These are phyloP conservation scores for Botrytis squamosa DNA, from an alignment of 2,329 filamentous ascomycete genomes.

Conservation along the genomic window DNA sequence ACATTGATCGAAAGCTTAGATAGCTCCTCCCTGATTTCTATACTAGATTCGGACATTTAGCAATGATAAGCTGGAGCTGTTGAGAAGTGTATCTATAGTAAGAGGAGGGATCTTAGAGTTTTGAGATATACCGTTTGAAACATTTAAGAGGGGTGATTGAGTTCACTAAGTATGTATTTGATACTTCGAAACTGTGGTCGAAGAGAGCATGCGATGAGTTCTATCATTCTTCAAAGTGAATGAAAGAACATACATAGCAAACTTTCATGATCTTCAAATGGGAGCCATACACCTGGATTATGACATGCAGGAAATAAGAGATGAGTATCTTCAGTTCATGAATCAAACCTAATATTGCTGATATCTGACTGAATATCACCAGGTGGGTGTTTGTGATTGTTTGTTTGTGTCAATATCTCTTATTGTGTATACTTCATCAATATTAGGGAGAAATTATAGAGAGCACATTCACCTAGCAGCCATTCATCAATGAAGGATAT, in stretches of 20 bases:
- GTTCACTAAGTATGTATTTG: neutral
- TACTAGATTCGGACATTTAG: neutral
- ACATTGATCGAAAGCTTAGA: neutral
- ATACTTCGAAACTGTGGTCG: accelerated
- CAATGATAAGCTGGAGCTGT: neutral
- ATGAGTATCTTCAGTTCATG: neutral
- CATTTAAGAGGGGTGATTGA: accelerated
- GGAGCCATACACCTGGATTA: neutral
- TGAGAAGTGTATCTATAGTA: accelerated
- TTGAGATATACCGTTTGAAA: neutral
- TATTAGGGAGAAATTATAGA: neutral
- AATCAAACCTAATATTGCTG: accelerated
- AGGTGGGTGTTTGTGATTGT: neutral
- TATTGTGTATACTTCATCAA: neutral
- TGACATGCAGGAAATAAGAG: neutral
- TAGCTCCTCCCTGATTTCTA: accelerated
- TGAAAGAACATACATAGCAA: accelerated
- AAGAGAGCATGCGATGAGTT: neutral
- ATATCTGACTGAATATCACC: neutral
- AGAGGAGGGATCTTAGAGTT: accelerated
- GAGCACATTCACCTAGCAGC: neutral
- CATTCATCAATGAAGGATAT: neutral
- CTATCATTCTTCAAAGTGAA: neutral
- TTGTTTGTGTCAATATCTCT: neutral
- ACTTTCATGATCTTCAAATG: neutral